Base-by-base conservation (phyloP, 495 filamentous ascomycete species). In the Penicillium maclennaniae region DNA sequence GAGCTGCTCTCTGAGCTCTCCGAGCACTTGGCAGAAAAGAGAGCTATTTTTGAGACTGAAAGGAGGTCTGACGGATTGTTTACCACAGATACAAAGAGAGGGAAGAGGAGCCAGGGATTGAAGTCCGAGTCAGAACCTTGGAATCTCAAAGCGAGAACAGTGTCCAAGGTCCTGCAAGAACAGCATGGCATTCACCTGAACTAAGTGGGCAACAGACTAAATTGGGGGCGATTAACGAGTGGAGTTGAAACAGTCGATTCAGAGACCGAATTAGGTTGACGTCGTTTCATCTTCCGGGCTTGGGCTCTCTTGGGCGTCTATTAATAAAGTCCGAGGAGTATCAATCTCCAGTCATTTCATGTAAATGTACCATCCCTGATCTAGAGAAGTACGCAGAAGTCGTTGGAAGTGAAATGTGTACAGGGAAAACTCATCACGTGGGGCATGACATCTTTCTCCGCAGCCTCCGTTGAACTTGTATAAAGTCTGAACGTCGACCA, bases 141-240 rank as follows among this genome's bases (percentile, higher is more conserved):
- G 25, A 50, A 55, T 34, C 44, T 47, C 36, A 43, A 37, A 19
- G 47, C 15, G n/a, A 25, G 19, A 9, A 7, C 14, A 26, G 4
- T 20, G 23, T 40, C 20, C 47, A 43, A 40, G 38, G 37, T 7
- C 16, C 28, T 14, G 10, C 37, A 14, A 52, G 50, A 51, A 43
- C 47, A 53, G 39, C 49, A 50, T 42, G 47, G 48, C 52, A 51
- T 52, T 20, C 47, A 49, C 51, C 39, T 50, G 38, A 20, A 17
- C 36, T 44, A 43, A 53, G 37, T 48, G 53, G 51, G 34, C 31
- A 27, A 45, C 44, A 20, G 56, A 58, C 58, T 55, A 58, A 61
- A 57, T 40, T 56, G 61, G 61, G 61, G 61, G 60, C 50, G 49
- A 58, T 62, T 34, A 20, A 52, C 48, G 20, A 49, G 50, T 56